Base-by-base conservation (phyloP, 2,329 filamentous ascomycete genomes). In the Ophiostoma ulmi region DNA sequence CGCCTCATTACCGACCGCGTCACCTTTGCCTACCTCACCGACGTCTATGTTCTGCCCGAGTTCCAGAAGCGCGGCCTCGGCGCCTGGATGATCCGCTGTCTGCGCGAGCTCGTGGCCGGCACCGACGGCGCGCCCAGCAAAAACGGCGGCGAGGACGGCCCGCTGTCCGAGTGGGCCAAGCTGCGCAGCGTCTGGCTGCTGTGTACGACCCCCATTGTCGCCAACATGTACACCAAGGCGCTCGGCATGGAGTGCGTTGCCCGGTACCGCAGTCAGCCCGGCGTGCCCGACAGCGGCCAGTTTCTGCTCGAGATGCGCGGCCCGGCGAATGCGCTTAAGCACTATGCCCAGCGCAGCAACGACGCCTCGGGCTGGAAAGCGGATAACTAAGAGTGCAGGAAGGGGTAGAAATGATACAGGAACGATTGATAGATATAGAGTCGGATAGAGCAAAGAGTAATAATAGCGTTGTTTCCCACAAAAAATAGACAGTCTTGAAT, bases 1-100 rank as follows among this genome's bases (percentile, higher is more conserved):
- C 83, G 90, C 44, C 78, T 91, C n/a, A 80, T 92, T 69, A 93
- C 90, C 10, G 91, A 93, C 78, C 85, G 86, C 75, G 83, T 87
- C 66, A 90, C 89, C 0, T 87, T 91, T 74, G 88, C 85, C 44
- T 93, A 91, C 75, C 79, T 90, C 70, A 90, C 89, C 36, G 90
- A 92, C 75, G 87, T 91, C 26, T 92, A 90, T 77, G 81, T 92
- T 31, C 77, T 87, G 2, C 81, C 85, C 0, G 82, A 84, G 55
- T 86, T 87, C 75, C 88, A 90, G 76, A 83, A 85, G 5, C 80
- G 82, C 11, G 89, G 90, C 0, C 80, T 92, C 1, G 90, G 87
- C 3, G 84, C 81, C 63, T 92, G 88, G 88, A 79, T 92, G 76
- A 84, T 91, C 77, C 78, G 81, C 5, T 88, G 85, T 74, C 78